A percentile compares a stretch with the other conserved stretches of the same genome.
These are phyloP conservation scores for Malus hybrid DNA, from an alignment of 331 rosid genomes.

Conservation along the genomic window DNA sequence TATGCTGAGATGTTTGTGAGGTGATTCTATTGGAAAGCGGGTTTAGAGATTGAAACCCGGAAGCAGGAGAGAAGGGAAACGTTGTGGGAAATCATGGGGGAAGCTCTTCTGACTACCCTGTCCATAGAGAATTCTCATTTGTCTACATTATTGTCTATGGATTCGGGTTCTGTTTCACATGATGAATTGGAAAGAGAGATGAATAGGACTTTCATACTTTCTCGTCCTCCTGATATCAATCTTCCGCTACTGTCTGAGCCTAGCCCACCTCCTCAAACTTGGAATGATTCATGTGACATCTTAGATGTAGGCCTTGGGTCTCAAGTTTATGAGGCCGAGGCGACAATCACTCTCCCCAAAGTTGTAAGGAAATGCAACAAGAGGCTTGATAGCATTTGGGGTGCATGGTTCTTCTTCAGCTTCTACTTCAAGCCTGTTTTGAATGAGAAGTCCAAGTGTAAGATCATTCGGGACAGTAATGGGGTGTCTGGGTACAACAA, in stretches of 20 bases:
- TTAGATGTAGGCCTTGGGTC: constrained; percentile 31
- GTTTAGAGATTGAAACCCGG: background rate
- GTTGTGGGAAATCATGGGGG: constrained; percentile 25
- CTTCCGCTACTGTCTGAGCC: constrained; percentile 33
- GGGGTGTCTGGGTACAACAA: constrained; percentile 38
- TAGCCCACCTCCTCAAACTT: constrained; percentile 34
- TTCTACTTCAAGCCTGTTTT: constrained; percentile 44
- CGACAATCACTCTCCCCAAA: constrained; percentile 22
- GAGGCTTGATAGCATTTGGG: constrained; percentile 38
- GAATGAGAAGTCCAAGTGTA: constrained; percentile 37
- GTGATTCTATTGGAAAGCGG: constrained; percentile 8
- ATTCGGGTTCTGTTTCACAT: constrained; percentile 24
- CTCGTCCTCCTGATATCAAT: constrained; percentile 39
- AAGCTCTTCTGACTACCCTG: constrained; percentile 34
- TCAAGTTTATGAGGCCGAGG: constrained; percentile 32
- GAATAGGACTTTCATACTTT: constrained; percentile 19
- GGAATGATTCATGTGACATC: constrained; percentile 28
- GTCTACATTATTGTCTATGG: constrained; percentile 36
- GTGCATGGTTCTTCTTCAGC: constrained; percentile 44
- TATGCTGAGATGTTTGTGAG: constrained; percentile 15
- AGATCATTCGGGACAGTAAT: constrained; percentile 21
- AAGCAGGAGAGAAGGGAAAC: constrained; percentile 2
- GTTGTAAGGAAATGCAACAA: constrained; percentile 29
- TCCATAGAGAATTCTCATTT: constrained; percentile 28
- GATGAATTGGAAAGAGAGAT: constrained; percentile 39